These are phyloP conservation scores for Amyloporia xantha DNA, from an alignment of 768 basidiomycete genomes.

Conservation along the genomic window DNA sequence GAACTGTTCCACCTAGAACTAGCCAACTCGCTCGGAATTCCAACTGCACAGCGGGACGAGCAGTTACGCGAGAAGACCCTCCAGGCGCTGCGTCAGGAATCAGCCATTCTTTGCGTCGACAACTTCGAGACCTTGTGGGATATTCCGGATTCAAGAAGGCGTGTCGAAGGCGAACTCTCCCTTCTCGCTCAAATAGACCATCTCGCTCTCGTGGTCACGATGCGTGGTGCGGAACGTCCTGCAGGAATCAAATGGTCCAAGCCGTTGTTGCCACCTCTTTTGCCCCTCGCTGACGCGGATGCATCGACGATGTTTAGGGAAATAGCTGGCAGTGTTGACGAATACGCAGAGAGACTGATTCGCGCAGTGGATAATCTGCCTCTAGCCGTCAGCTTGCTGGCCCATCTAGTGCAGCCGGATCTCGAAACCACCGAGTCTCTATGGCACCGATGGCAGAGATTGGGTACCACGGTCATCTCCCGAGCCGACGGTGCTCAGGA, in stretches of 20 bases:
- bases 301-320: neutral
- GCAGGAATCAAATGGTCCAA: neutral
- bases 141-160: neutral
- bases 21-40: neutral
- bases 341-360: neutral
- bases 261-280: neutral
- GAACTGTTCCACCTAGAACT: neutral
- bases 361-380: neutral
- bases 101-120: neutral
- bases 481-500: neutral
- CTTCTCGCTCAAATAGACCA: neutral
- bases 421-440: neutral
- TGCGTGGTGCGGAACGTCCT: neutral
- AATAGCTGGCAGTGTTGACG: neutral
- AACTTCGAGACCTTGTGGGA: neutral
- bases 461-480: neutral
- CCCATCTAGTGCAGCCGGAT: neutral
- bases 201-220: neutral
- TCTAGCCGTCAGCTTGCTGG: neutral
- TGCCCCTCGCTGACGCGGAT: neutral
- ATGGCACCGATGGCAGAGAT: neutral
- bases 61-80: neutral
- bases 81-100: neutral
- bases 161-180: neutral
- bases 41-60: neutral